phyloP scores from a whole-genome alignment of 2,329 filamentous ascomycete species.

The Zasmidium cellare region DNA sequence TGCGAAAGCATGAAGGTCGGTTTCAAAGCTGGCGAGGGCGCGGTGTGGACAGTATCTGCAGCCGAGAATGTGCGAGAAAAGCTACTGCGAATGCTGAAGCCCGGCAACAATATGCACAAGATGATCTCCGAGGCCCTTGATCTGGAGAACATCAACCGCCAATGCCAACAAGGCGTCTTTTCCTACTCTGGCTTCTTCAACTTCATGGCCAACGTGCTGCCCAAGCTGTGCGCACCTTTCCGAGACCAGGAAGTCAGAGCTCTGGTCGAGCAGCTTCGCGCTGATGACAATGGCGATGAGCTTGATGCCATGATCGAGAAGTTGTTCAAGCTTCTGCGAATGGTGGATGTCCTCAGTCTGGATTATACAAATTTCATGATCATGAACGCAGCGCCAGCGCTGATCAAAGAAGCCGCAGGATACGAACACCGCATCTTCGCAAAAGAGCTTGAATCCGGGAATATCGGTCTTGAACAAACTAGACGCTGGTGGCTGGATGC shows the following conservation, averaged over 20 bases:
- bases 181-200: slow-evolving; percentile 79
- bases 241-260: slow-evolving; percentile 74
- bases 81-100: slow-evolving; percentile 69
- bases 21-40: slow-evolving; percentile 64
- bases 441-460: slow-evolving; percentile 60
- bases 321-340: slow-evolving; percentile 71
- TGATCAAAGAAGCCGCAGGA: slow-evolving; percentile 68
- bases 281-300: slow-evolving; percentile 37
- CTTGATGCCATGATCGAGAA: slow-evolving; percentile 70
- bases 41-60: slow-evolving; percentile 68
- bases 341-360: slow-evolving; percentile 74
- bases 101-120: slow-evolving; percentile 70
- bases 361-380: slow-evolving; percentile 83
- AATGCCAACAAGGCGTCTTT: slow-evolving; percentile 71
- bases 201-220: slow-evolving; percentile 72
- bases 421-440: slow-evolving; percentile 76
- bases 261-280: slow-evolving; percentile 58
- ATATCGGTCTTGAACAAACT: slow-evolving; percentile 59
- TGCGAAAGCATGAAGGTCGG: slow-evolving; percentile 62
- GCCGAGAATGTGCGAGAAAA: slow-evolving; percentile 71
- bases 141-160: slow-evolving; percentile 66
- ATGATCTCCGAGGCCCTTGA: slow-evolving; percentile 76
- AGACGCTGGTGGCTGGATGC: slow-evolving; percentile 67
- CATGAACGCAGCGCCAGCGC: slow-evolving; percentile 67
- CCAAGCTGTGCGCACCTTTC: slow-evolving; percentile 77